Evolutionary conservation across 768 basidiomycete species (phyloP).

Genomic region (Rhizopogon salebrosus): DNA sequence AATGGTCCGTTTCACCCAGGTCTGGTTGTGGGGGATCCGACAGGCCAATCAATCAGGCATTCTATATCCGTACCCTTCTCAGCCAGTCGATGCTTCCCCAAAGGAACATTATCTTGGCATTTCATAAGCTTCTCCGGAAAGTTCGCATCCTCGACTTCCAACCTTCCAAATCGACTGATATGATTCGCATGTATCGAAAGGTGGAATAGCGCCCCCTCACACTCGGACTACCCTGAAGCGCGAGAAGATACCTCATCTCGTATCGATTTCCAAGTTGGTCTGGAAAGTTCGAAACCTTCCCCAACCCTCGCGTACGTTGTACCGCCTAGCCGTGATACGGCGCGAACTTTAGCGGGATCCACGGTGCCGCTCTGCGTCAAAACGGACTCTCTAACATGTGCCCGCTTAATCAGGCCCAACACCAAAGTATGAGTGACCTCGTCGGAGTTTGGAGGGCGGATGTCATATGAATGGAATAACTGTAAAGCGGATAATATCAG

Average conservation of each 20-base stretch:
- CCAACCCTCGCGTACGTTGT: slow-evolving; percentile 44
- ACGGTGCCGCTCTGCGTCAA: slow-evolving; percentile 37
- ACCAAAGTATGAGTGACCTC: slow-evolving; percentile 40
- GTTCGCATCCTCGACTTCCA: not conserved
- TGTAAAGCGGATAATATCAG: slow-evolving; percentile 22
- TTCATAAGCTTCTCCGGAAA: not conserved
- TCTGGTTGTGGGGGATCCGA: no score
- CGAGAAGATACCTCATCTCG: slow-evolving; percentile 2
- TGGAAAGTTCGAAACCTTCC: slow-evolving; percentile 43
- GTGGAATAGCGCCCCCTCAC: not conserved
- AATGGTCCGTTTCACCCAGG: no score
- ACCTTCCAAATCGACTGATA: not conserved
- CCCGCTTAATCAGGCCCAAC: slow-evolving; percentile 48
- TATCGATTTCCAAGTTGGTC: slow-evolving; percentile 31
- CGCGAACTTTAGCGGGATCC: slow-evolving; percentile 43
- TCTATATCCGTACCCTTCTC: not conserved
- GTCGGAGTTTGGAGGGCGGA: slow-evolving; percentile 32
- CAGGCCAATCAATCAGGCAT: not conserved
- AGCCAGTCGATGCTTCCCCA: not conserved
- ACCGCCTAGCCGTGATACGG: slow-evolving; percentile 53
- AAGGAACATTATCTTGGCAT: not conserved
- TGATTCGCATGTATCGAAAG: not conserved
- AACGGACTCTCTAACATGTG: slow-evolving; percentile 48
- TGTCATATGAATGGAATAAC: slow-evolving; percentile 49
- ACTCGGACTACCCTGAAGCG: not conserved